Base-by-base conservation (phyloP, 805 yeast species). In the Zygotorulaspora sp. region DNA sequence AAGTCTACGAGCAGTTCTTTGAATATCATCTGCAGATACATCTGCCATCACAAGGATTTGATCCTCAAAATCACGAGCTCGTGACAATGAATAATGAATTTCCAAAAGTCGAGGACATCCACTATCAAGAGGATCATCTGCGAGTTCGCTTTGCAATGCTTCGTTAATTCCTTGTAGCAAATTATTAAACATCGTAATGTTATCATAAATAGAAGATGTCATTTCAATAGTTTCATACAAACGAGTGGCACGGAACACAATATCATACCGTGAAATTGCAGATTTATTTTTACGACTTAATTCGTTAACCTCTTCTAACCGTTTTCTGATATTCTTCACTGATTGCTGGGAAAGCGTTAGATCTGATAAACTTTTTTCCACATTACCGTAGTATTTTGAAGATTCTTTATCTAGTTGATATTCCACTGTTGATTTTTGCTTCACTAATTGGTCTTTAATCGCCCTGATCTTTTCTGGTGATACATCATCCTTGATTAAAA, bases 51-150 rank as follows among this genome's bases (percentile, higher is more conserved):
- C 63, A 40, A 69, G 69, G 36, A 89, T 71, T 55, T 81, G 83
- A 47, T 90, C 97, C 46, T 72, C 77, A 48, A 89, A 78, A 59
- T 87, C 90, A 36, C 94, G 70, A 13, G 86, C 75, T 52, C 74
- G 74, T 32, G 79, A 80, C 41, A 90, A 68, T 43, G 72, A 67
- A 57, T 71, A 84, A 60, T 90, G 97, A 9, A 83, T 76, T 16
- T 70, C 55, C 33, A 87, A 66, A 19, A 90, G 61, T 45, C 75
- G 71, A 6, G 78, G 74, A 52, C 63, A 63, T 15, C 68, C 74
- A n/a, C 70, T 65, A n/a, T 54, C 58, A 6, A 58, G 22, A 2
- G 53, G 39, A 38, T 58, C 63, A 9, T 43, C 37, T 1, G 47
- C 34, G 8, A 52, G 32, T 43, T 72, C 78, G 2, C 50, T 45